phyloP scores from a whole-genome alignment of 169 alveolate genomes.

The Cryptosporidium canis region DNA sequence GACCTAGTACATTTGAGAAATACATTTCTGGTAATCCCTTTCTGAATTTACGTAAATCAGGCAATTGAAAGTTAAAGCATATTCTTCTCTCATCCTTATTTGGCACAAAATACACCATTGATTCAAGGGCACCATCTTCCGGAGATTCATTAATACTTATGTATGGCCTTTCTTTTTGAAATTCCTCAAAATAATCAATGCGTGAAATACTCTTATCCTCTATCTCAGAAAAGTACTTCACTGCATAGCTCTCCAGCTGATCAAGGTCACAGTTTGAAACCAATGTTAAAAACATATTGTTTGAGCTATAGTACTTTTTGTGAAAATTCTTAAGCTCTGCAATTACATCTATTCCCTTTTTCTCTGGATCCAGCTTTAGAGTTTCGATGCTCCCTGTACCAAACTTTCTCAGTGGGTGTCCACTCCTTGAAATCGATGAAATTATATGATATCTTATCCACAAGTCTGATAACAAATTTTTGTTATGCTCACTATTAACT shows the following conservation, averaged over 20 bases:
- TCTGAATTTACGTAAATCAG: constrained; percentile 39
- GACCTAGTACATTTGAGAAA: constrained; percentile 38
- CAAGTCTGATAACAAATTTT: constrained; percentile 76
- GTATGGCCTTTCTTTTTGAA: constrained; percentile 46
- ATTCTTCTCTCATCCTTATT: constrained; percentile 40
- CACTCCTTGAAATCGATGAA: constrained; percentile 35
- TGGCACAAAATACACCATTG: constrained; percentile 28
- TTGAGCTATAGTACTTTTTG: constrained; percentile 65
- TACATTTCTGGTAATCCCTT: constrained; percentile 52
- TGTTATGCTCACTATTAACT: constrained; percentile 83
- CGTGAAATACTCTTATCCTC: neutral
- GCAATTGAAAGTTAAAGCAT: constrained; percentile 39
- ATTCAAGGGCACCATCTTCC: constrained; percentile 52
- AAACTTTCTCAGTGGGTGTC: constrained; percentile 66
- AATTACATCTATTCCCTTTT: constrained; percentile 74
- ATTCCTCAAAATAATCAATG: constrained; percentile 2
- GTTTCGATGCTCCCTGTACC: constrained; percentile 77
- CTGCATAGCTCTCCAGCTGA: constrained; percentile 9
- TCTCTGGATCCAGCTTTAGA: constrained; percentile 70
- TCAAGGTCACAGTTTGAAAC: constrained; percentile 33
- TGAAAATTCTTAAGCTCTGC: constrained; percentile 73
- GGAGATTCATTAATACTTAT: constrained; percentile 48
- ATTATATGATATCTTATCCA: constrained; percentile 47
- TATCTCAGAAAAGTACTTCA: constrained; percentile 43
- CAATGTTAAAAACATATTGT: constrained; percentile 69